Evolutionary conservation across 495 filamentous ascomycete genomes (phyloP).

Genomic region (Staphylotrichum longicolle): DNA sequence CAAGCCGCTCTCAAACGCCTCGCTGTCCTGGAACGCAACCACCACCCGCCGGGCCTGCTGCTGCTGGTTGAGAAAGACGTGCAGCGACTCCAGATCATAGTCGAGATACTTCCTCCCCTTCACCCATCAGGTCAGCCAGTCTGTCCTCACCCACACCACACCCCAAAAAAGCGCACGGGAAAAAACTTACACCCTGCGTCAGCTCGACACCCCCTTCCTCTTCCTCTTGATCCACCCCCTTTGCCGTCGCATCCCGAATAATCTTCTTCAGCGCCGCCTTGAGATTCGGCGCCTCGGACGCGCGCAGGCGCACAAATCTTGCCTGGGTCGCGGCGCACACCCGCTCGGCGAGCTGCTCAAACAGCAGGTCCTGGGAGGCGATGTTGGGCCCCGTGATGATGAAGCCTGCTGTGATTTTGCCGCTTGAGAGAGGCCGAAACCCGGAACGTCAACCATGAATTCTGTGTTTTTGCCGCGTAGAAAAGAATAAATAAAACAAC

Average conservation of each 20-base stretch:
- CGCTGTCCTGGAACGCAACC: constrained; percentile 83
- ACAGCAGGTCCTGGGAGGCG: constrained; percentile 69
- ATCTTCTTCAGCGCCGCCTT: constrained; percentile 81
- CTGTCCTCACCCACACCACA: neutral
- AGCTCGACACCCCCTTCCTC: constrained; percentile 52
- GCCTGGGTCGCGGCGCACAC: constrained; percentile 49
- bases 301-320: constrained; percentile 67
- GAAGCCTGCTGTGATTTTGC: constrained; percentile 70
- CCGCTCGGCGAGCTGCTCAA: constrained; percentile 62
- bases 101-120: constrained; percentile 73
- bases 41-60: constrained; percentile 61
- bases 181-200: constrained; percentile 52
- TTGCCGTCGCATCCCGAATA: constrained; percentile 56
- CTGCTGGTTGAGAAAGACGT: constrained; percentile 54
- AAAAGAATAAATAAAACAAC: no score
- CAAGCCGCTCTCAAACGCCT: constrained; percentile 81
- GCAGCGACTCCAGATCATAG: constrained; percentile 84
- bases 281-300: constrained; percentile 75
- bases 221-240: constrained; percentile 23
- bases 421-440: constrained; percentile 29
- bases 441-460: no score
- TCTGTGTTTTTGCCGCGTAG: no score
- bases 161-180: neutral
- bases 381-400: constrained; percentile 86
- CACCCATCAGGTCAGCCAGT: neutral